phyloP scores from a whole-genome alignment of 1,139 yeast genomes.

The Hyphopichia buzzinii region DNA sequence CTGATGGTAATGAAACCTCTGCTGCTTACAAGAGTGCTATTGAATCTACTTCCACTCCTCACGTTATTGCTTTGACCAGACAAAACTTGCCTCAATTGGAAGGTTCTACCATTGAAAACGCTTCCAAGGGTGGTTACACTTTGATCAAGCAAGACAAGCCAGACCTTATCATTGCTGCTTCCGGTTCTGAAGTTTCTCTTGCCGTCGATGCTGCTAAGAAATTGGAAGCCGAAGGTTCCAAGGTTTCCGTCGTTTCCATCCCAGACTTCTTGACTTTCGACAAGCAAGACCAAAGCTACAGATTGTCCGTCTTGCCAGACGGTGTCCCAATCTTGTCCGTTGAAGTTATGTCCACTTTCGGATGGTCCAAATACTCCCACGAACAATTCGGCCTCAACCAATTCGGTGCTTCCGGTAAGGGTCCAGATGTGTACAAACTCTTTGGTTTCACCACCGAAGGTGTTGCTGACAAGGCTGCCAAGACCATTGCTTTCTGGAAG shows the following conservation, averaged over 20 bases:
- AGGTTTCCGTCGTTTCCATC: constrained; percentile 82
- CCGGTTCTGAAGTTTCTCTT: constrained; percentile 94
- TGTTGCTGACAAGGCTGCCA: constrained; percentile 79
- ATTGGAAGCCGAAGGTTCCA: constrained; percentile 61
- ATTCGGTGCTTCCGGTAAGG: constrained; percentile 98
- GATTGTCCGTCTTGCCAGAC: constrained; percentile 86
- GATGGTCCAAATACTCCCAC: constrained; percentile 96
- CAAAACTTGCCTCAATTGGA: constrained; percentile 97
- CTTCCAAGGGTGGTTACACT: constrained; percentile 93
- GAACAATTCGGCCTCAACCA: constrained; percentile 94
- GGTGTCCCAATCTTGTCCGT: constrained; percentile 91
- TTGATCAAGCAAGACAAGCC: constrained; percentile 62
- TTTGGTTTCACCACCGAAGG: constrained; percentile 95
- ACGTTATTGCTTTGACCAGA: constrained; percentile 90
- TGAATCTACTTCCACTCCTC: constrained; percentile 72
- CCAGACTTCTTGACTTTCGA: constrained; percentile 95
- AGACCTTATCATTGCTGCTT: constrained; percentile 77
- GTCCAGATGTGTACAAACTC: constrained; percentile 73
- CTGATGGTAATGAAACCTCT: constrained; percentile 98
- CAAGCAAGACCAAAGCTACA: constrained; percentile 75
- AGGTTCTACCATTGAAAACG: constrained; percentile 90
- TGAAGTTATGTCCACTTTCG: constrained; percentile 89
- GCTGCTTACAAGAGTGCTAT: constrained; percentile 91
- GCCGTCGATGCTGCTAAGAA: constrained; percentile 79
- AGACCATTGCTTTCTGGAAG: constrained; percentile 81